A percentile compares a stretch with the other conserved stretches of the same genome.
phyloP scores from a whole-genome alignment of 192 early-diverging fungal species.

The Irineochytrium annulatum region DNA sequence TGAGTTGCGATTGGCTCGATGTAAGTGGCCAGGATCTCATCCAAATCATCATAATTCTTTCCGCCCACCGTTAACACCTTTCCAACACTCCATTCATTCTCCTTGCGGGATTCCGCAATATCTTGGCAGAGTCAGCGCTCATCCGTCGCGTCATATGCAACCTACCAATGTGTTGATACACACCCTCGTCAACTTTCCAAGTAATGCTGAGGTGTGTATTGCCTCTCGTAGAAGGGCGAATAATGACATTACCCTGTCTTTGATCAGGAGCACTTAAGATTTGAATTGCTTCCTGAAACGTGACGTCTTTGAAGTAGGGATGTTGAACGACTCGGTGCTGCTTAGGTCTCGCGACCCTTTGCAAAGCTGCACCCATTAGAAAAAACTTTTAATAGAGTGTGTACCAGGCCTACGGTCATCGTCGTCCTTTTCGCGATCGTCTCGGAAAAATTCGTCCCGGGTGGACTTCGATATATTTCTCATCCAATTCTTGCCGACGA shows the following conservation, averaged over 20 bases:
- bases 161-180: conserved; percentile 83
- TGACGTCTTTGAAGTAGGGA: conserved; percentile 76
- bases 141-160: neutral
- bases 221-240: conserved; percentile 89
- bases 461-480: conserved; percentile 1
- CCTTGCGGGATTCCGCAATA: conserved; percentile 66
- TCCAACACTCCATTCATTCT: conserved; percentile 68
- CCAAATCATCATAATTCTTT: conserved; percentile 75
- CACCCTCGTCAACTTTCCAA: conserved; percentile 82
- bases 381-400: neutral
- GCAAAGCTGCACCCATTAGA: neutral
- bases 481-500: conserved; percentile 21
- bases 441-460: conserved; percentile 19
- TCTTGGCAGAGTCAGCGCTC: conserved; percentile 35
- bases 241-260: conserved; percentile 67
- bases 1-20: conserved; percentile 77
- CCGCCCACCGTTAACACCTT: conserved; percentile 64
- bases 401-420: conserved; percentile 16
- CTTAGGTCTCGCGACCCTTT: conserved; percentile 21
- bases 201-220: conserved; percentile 85
- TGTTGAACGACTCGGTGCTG: conserved; percentile 69
- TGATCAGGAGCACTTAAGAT: conserved; percentile 61
- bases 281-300: conserved; percentile 66
- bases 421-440: conserved; percentile 38
- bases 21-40: conserved; percentile 85